Evolutionary conservation across 768 basidiomycete genomes (phyloP).

Genomic region (Boletus vermiculosoides): DNA sequence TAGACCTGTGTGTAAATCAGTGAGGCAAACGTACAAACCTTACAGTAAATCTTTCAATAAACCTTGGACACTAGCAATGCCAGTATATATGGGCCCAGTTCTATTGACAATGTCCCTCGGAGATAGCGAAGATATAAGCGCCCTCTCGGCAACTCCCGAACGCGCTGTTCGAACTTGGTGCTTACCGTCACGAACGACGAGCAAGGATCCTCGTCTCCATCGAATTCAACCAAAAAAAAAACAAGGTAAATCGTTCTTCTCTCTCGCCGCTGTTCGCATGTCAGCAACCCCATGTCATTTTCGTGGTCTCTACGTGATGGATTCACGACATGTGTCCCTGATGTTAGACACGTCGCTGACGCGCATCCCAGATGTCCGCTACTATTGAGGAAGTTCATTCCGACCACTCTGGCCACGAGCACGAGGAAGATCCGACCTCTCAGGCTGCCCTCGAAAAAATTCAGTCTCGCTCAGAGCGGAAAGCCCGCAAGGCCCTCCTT

Average conservation of each 20-base stretch:
- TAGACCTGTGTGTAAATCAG: not conserved
- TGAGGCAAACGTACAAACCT: not conserved
- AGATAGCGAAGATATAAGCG: not conserved
- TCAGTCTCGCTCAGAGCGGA: constrained; percentile 91
- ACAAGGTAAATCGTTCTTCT: constrained; percentile 19
- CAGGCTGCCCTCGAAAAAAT: constrained; percentile 88
- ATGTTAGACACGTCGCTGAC: constrained; percentile 33
- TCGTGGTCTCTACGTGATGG: constrained; percentile 21
- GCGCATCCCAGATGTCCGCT: constrained; percentile 58
- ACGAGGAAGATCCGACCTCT: constrained; percentile 82
- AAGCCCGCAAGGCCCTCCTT: constrained; percentile 91
- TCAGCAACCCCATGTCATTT: not conserved
- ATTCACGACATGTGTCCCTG: constrained; percentile 26
- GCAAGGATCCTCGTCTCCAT: constrained; percentile 23
- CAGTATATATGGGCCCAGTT: not conserved
- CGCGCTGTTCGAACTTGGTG: constrained; percentile 15
- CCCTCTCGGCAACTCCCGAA: constrained; percentile 29
- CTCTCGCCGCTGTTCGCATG: not conserved
- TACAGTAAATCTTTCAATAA: too few relatives aligned
- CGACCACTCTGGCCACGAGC: constrained; percentile 74
- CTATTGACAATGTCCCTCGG: not conserved
- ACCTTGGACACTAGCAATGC: not conserved
- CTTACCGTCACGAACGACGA: constrained; percentile 37
- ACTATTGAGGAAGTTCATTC: constrained; percentile 78
- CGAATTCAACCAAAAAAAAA: constrained; percentile 11